Conservation (phyloP, 139 green algal genomes). For the Coelastrella sp. region DNA sequence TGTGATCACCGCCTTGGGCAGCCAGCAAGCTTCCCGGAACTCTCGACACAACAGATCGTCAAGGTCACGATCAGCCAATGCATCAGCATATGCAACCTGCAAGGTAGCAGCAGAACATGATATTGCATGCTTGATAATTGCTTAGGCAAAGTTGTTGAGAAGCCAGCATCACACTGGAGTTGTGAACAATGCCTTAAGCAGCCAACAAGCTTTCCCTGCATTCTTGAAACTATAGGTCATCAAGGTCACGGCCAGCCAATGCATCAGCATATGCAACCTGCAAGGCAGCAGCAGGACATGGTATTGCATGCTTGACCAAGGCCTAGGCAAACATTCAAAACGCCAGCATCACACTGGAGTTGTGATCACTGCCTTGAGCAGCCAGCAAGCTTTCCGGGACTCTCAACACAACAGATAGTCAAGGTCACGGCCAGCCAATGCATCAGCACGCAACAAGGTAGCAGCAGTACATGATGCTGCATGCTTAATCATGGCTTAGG, state of each 20-base stretch:
- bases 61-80: slow-evolving; percentile 81
- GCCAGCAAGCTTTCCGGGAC: too few species aligned
- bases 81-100: slow-evolving; percentile 48
- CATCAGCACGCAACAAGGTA: not conserved
- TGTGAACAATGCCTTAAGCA: too few species aligned
- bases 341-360: too few species aligned
- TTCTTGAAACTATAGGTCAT: too few species aligned
- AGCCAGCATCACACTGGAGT: too few species aligned
- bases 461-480: not conserved
- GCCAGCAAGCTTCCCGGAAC: slow-evolving; percentile 73
- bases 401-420: too few species aligned
- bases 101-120: not conserved
- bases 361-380: too few species aligned
- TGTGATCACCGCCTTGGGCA: too few species aligned
- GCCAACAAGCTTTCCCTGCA: too few species aligned
- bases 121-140: not conserved
- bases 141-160: not conserved
- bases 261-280: slow-evolving; percentile 20
- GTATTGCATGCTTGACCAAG: not conserved
- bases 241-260: too few species aligned
- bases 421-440: too few species aligned
- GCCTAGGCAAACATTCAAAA: not conserved
- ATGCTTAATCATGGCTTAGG: not conserved
- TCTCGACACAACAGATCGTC: slow-evolving; percentile 94
- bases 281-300: not conserved